Evolutionary conservation across 1,284 basidiomycete species (phyloP).

Genomic region (Irpex sp.): DNA sequence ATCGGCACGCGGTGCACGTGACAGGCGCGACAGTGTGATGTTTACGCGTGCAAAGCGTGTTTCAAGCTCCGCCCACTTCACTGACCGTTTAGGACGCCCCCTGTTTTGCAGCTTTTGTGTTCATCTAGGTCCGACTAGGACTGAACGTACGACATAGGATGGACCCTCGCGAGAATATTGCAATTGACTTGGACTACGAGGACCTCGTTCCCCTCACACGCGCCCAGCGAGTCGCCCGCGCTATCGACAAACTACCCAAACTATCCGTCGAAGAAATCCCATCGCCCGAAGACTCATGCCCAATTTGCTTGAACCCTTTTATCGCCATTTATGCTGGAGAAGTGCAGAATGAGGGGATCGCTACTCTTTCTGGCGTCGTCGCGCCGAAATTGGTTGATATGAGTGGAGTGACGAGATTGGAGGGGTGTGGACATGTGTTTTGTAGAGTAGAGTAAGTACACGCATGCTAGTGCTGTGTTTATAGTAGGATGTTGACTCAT

Average conservation of each 20-base stretch:
- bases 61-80: not conserved
- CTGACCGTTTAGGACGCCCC: not conserved
- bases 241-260: constrained; percentile 40
- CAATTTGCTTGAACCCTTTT: constrained; percentile 60
- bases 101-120: not conserved
- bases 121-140: too few species aligned
- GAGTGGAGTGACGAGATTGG: constrained; percentile 52
- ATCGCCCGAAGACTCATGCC: constrained; percentile 47
- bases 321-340: constrained; percentile 30
- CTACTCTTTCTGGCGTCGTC: not conserved
- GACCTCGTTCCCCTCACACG: constrained; percentile 10
- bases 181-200: too few species aligned
- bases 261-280: constrained; percentile 41
- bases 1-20: constrained; percentile 17
- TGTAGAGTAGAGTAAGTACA: constrained; percentile 58
- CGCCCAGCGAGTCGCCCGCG: constrained; percentile 23
- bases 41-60: not conserved
- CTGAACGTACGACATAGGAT: too few species aligned
- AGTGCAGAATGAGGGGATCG: constrained; percentile 14
- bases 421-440: constrained; percentile 61
- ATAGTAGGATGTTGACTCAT: not conserved
- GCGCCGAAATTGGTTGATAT: constrained; percentile 16
- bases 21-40: constrained; percentile 3
- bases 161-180: too few species aligned
- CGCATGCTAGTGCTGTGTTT: not conserved